Evolutionary conservation across 1,284 basidiomycete genomes (phyloP).

Genomic region (Ceratobasidium sp.): DNA sequence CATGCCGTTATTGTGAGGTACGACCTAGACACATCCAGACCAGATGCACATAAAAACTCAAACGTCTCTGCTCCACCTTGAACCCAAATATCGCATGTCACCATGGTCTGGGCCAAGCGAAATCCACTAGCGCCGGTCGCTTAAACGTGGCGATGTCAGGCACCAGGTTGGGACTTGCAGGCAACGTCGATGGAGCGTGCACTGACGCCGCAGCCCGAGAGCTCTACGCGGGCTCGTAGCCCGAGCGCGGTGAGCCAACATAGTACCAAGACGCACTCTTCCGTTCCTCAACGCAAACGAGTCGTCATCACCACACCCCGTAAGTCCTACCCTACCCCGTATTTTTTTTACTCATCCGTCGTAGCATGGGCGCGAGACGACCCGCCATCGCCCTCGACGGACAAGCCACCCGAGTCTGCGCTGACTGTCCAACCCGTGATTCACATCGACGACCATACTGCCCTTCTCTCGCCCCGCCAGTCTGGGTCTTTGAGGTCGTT

Average conservation of each 20-base stretch:
- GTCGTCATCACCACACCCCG: constrained; percentile 73
- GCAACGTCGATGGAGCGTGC: constrained; percentile 19
- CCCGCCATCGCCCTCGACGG: constrained; percentile 71
- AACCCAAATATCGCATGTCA: not conserved
- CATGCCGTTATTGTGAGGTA: not conserved
- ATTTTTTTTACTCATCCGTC: not conserved
- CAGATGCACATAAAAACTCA: not conserved
- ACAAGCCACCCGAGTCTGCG: constrained; percentile 38
- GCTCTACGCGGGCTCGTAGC: constrained; percentile 8
- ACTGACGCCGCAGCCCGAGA: constrained; percentile 10
- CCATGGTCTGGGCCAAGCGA: not conserved
- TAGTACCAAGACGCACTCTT: constrained; percentile 48
- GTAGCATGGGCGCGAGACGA: constrained; percentile 82
- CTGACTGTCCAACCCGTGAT: constrained; percentile 13
- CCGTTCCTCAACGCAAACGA: constrained; percentile 53
- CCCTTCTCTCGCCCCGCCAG: constrained; percentile 35
- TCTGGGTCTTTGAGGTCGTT: constrained; percentile 37
- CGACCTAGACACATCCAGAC: not conserved
- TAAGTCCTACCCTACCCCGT: constrained; percentile 51
- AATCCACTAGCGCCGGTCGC: not conserved
- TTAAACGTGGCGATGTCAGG: not conserved
- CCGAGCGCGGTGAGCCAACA: constrained; percentile 46
- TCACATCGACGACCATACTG: constrained; percentile 29
- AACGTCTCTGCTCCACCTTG: not conserved
- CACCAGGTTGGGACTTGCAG: not conserved